Base-by-base conservation (phyloP, 139 green algal genomes). In the Micromonas commoda region DNA sequence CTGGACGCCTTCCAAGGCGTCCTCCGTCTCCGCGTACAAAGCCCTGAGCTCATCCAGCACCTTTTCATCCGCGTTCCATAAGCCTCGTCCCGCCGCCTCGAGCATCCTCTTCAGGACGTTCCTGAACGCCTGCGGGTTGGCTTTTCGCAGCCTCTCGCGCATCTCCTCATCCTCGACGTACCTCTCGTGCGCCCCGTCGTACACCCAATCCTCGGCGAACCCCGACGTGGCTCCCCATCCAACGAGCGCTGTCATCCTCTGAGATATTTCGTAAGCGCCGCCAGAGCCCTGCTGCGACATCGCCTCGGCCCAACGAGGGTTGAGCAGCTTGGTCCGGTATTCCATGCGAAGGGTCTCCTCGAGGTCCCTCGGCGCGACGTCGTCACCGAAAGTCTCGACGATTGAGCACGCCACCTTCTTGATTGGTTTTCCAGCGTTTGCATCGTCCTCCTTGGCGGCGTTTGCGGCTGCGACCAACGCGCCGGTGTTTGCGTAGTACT, bases 401-500 rank as follows among this genome's bases (percentile, higher is more conserved):
- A 98, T 91, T 60, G 82, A 84, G 79, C 79, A 85, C 38, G 38
- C 45, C 77, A 83, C 74, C 33, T 72, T 73, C 53, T 67, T 77
- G 1, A 4, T 2, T 26, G 21, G 63, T 26, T 70, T 70, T 16
- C 28, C n/a, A 39, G 20, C 31, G 28, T 32, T 70, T 16, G 28
- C 5, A 26, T 70, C 63, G 38, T 83, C 86, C 38, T 68, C 81
- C 1, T 84, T 78, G 0, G 91, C 92, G 3, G 80, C 86, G 81
- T 93, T 78, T 0, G 93, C 94, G 2, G 95, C 95, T 3, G 78
- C 82, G 66, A 88, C 87, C 20, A 99, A 87, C 1, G 93, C 95
- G 2, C 94, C 91, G 2, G 91, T 93, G 87, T 97, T 97, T 35
- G 92, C 92, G 78, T 96, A 96, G 75, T 97, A 97, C 86, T 97